Conservation (phyloP, 345 rosid genomes). For the Cardamine resedifolia region DNA sequence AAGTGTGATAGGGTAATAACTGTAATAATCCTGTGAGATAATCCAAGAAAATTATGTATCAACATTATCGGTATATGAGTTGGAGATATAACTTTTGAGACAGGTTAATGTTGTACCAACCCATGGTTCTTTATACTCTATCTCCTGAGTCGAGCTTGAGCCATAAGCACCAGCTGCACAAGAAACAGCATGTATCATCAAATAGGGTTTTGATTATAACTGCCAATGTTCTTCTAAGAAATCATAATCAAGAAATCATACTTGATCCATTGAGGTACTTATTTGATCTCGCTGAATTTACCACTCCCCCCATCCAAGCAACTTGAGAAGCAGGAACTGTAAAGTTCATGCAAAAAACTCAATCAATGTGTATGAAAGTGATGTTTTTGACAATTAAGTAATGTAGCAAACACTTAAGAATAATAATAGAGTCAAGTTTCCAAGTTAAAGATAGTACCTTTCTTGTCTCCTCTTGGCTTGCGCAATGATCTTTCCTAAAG, state of each 20-base stretch:
- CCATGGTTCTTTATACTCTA: slow-evolving; percentile 85
- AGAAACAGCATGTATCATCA: slow-evolving; percentile 1
- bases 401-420: neutral
- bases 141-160: slow-evolving; percentile 41
- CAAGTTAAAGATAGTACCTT: slow-evolving; percentile 25
- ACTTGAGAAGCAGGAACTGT: slow-evolving; percentile 36
- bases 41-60: slow-evolving; percentile 2
- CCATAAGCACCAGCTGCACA: slow-evolving; percentile 47
- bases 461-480: slow-evolving; percentile 34
- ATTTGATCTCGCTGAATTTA: slow-evolving; percentile 44
- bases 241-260: neutral
- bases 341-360: slow-evolving; percentile 3
- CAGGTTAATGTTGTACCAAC: slow-evolving; percentile 43
- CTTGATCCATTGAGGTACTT: slow-evolving; percentile 37
- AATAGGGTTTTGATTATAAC: neutral
- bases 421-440: neutral
- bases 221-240: neutral
- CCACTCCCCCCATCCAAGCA: slow-evolving; percentile 42
- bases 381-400: neutral
- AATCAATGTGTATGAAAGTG: neutral
- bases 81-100: neutral
- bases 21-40: slow-evolving; percentile 63
- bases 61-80: neutral
- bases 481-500: slow-evolving; percentile 39
- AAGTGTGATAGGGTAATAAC: slow-evolving; percentile 73